Conservation (phyloP, 306 rosid genomes). For the Lupinus albus region DNA sequence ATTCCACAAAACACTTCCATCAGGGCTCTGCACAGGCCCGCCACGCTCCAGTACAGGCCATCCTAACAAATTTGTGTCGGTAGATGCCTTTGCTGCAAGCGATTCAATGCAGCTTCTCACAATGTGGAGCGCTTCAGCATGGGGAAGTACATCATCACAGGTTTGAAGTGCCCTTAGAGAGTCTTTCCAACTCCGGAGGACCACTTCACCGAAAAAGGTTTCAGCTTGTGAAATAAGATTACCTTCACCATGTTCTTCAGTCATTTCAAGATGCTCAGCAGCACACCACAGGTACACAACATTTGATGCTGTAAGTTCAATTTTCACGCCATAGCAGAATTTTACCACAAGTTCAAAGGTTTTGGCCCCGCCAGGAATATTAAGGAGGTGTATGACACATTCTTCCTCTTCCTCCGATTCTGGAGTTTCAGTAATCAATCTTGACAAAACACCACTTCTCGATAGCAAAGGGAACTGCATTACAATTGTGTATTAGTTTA, state of each 20-base stretch:
- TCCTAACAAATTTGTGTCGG: conserved; percentile 91
- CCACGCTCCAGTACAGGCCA: conserved; percentile 95
- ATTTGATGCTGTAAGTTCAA: conserved; percentile 87
- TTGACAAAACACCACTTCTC: conserved; percentile 88
- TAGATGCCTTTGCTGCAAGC: conserved; percentile 79
- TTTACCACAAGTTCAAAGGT: conserved; percentile 91
- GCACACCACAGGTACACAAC: conserved; percentile 88
- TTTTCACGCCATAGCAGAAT: conserved; percentile 96
- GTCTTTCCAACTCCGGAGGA: conserved; percentile 88
- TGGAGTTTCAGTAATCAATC: conserved; percentile 72
- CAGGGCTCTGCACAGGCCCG: conserved; percentile 99
- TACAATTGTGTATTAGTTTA: conserved; percentile 24
- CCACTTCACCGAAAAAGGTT: conserved; percentile 76
- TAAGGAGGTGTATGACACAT: conserved; percentile 54
- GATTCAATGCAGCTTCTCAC: conserved; percentile 88
- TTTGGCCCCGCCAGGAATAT: conserved; percentile 91
- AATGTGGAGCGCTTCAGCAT: conserved; percentile 77
- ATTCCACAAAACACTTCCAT: conserved; percentile 97
- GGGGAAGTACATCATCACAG: conserved; percentile 62
- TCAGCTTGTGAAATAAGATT: conserved; percentile 78
- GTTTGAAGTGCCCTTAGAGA: conserved; percentile 89
- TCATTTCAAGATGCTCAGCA: conserved; percentile 90
- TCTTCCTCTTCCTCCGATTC: conserved; percentile 84
- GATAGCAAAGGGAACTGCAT: conserved; percentile 99
- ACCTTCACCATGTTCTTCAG: conserved; percentile 88